phyloP scores from a whole-genome alignment of 1,284 basidiomycete genomes.

The Cystobasidium pallidum region DNA sequence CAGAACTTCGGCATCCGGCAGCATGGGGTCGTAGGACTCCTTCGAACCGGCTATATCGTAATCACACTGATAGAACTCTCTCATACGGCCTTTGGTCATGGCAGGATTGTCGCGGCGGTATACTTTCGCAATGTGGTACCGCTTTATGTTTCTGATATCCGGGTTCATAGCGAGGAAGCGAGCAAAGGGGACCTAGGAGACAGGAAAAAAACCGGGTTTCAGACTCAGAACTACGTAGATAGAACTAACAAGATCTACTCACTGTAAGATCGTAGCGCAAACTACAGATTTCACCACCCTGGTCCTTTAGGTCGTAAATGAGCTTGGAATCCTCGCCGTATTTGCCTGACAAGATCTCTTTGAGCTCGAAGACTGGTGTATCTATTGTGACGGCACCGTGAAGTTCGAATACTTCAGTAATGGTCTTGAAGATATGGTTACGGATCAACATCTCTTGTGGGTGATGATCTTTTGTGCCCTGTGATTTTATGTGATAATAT shows the following conservation, averaged over 20 bases:
- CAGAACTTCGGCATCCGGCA: conserved; percentile 92
- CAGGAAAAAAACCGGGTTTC: no score
- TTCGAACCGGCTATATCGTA: conserved; percentile 87
- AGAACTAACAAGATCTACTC: no score
- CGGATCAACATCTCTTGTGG: conserved; percentile 92
- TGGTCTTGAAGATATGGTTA: conserved; percentile 83
- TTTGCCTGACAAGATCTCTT: conserved; percentile 92
- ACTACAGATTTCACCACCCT: conserved; percentile 96
- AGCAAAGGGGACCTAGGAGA: conserved; percentile 88
- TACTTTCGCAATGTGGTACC: conserved; percentile 98
- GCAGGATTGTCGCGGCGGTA: conserved; percentile 96
- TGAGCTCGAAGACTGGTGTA: conserved; percentile 96
- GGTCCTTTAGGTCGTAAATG: conserved; percentile 97
- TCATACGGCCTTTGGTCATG: conserved; percentile 96
- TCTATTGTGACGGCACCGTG: conserved; percentile 93
- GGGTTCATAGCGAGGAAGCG: conserved; percentile 91
- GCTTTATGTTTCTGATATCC: conserved; percentile 69
- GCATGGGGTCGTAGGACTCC: conserved; percentile 83
- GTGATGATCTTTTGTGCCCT: conserved; percentile 96
- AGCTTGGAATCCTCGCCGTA: conserved; percentile 97
- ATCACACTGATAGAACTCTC: conserved; percentile 98
- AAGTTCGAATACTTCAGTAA: conserved; percentile 84
- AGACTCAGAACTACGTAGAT: no score
- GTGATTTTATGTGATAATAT: neutral
- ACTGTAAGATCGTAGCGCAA: conserved; percentile 94